Percentiles rank a stretch among this genome's conserved stretches.
These are phyloP conservation scores for Kwoniella botswanensis DNA, from an alignment of 768 basidiomycete species.

Conservation along the genomic window DNA sequence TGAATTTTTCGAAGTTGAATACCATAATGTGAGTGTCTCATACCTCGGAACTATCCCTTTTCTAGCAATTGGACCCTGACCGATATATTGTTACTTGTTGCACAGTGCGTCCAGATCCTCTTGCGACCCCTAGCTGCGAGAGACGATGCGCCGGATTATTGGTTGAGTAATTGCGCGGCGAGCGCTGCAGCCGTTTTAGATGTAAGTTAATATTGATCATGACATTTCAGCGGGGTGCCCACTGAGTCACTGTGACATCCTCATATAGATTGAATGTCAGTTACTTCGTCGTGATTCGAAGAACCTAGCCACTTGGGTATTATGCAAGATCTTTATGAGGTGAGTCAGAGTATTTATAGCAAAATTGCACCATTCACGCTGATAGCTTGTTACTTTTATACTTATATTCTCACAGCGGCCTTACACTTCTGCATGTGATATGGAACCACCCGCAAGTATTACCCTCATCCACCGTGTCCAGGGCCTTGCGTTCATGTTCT, in stretches of 20 bases:
- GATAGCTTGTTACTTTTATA: not conserved
- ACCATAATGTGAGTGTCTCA: conserved; percentile 7
- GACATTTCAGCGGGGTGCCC: not conserved
- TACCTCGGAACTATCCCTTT: too few relatives aligned
- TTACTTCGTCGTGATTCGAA: conserved; percentile 3
- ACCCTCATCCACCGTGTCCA: not conserved
- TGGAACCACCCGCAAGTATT: not conserved
- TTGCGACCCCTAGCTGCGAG: not conserved
- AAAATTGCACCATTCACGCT: not conserved
- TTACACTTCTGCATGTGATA: conserved; percentile 8
- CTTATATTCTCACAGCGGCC: not conserved
- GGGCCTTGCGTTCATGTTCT: conserved; percentile 3
- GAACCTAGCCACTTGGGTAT: conserved; percentile 10
- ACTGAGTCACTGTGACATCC: not conserved
- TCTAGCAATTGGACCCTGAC: too few relatives aligned
- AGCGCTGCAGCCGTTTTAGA: conserved; percentile 8
- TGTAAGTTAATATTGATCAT: not conserved
- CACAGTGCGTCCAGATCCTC: conserved; percentile 6
- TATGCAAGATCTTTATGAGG: conserved; percentile 16
- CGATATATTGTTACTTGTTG: too few relatives aligned
- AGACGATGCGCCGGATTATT: not conserved
- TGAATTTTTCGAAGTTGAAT: conserved; percentile 13
- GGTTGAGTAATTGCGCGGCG: not conserved
- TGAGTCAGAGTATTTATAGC: not conserved
- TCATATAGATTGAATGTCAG: conserved; percentile 1